Conservation (phyloP, 306 rosid species). For the Oxytropis ochrocephala region DNA sequence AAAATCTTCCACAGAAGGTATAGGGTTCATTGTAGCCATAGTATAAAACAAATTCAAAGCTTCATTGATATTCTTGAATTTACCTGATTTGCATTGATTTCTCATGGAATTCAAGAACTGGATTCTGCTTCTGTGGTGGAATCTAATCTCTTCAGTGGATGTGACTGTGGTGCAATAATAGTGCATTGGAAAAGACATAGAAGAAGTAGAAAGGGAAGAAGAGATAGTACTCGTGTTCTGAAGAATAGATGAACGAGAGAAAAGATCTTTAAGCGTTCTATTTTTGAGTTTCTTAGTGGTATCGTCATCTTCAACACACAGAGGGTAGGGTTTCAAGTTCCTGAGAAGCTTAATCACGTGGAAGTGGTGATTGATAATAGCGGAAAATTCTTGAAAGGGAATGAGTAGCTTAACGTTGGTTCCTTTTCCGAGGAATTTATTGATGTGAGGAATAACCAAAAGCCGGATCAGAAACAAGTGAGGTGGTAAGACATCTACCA, state of each 20-base stretch:
- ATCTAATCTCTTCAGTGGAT: background rate
- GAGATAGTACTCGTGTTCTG: background rate
- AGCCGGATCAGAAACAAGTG: background rate
- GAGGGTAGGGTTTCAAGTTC: no score
- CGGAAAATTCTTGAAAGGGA: background rate
- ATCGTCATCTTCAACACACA: background rate
- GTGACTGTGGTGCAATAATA: background rate
- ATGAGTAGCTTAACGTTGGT: no score
- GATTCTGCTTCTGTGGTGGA: background rate
- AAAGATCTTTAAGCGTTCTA: background rate
- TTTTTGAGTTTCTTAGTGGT: background rate
- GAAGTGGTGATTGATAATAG: background rate
- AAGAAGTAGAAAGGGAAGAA: background rate
- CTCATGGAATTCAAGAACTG: slow-evolving; percentile 24
- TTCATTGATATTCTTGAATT: background rate
- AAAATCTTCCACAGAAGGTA: slow-evolving; percentile 32
- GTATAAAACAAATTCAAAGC: slow-evolving; percentile 22
- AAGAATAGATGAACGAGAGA: background rate
- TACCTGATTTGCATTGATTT: slow-evolving; percentile 14
- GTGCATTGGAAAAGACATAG: background rate
- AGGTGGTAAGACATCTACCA: background rate
- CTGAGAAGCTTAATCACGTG: background rate
- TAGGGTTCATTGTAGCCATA: slow-evolving; percentile 24
- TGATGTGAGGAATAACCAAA: background rate
- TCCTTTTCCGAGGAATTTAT: no score